Percentiles rank a stretch among this genome's conserved stretches.
phyloP scores from a whole-genome alignment of 108 stramenopile genomes.

The Tribonema minus region DNA sequence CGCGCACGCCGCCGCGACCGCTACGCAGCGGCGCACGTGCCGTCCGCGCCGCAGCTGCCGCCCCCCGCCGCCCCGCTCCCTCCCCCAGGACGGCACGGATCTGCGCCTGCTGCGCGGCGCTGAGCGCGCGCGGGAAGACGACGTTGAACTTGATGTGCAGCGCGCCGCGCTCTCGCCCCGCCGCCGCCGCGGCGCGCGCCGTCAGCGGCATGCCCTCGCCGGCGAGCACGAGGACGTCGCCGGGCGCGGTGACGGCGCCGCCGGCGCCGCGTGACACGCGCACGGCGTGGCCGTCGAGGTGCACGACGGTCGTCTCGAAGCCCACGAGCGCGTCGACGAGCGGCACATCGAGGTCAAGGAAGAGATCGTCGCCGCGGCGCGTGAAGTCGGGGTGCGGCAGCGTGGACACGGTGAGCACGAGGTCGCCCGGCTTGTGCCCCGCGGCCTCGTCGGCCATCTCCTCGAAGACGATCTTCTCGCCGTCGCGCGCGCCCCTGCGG shows the following conservation, averaged over 20 bases:
- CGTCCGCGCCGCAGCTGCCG: too few relatives aligned
- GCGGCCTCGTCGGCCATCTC: slow-evolving; percentile 53
- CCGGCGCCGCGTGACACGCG: slow-evolving; percentile 29
- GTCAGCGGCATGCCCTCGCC: slow-evolving; percentile 61
- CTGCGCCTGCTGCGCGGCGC: too few relatives aligned
- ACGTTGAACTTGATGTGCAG: slow-evolving; percentile 17
- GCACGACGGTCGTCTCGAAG: slow-evolving; percentile 46
- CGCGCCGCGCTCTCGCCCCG: slow-evolving; percentile 4
- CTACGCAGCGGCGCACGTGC: too few relatives aligned
- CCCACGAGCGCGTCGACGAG: slow-evolving; percentile 62
- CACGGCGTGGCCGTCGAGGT: slow-evolving; percentile 59
- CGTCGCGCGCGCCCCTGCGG: slow-evolving; percentile 32
- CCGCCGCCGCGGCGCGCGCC: too few relatives aligned
- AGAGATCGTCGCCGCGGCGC: slow-evolving; percentile 56
- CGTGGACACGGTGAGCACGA: slow-evolving; percentile 53
- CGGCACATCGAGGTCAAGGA: slow-evolving; percentile 48
- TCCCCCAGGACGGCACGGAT: too few relatives aligned
- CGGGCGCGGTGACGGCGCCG: slow-evolving; percentile 45
- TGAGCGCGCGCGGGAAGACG: slow-evolving; percentile 14
- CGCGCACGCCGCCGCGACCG: too few relatives aligned
- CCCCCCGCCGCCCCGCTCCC: too few relatives aligned
- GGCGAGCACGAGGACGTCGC: slow-evolving; percentile 37
- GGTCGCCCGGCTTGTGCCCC: slow-evolving; percentile 54
- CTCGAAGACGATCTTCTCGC: slow-evolving; percentile 34
- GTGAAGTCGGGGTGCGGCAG: slow-evolving; percentile 46